phyloP scores from a whole-genome alignment of 2,329 filamentous ascomycete species.

The Xylariaceae sp. region DNA sequence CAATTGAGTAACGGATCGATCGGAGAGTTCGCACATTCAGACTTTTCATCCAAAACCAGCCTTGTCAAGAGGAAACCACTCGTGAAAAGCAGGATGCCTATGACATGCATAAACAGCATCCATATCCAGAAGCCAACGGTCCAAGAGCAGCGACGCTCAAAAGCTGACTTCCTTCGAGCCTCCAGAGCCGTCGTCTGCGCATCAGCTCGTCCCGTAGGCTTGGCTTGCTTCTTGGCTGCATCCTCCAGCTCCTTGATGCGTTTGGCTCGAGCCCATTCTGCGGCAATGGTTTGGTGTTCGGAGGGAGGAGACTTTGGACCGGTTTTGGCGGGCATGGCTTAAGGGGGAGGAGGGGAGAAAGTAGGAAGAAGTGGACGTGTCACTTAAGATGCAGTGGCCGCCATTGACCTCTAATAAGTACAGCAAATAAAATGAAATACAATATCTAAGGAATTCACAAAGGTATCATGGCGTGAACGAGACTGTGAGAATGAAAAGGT shows the following conservation, averaged over 20 bases:
- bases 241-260: slow-evolving; percentile 42
- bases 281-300: slow-evolving; percentile 50
- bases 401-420: not conserved
- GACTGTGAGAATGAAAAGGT: slow-evolving; percentile 2
- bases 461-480: slow-evolving; percentile 3
- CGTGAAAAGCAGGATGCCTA: slow-evolving; percentile 88
- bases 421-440: slow-evolving; percentile 1
- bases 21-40: slow-evolving; percentile 65
- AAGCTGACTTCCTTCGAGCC: slow-evolving; percentile 41
- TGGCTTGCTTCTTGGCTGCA: slow-evolving; percentile 27
- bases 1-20: slow-evolving; percentile 46
- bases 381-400: slow-evolving; percentile 1
- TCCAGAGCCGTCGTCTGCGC: slow-evolving; percentile 44
- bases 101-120: slow-evolving; percentile 68
- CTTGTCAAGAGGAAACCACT: slow-evolving; percentile 91
- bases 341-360: not conserved
- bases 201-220: slow-evolving; percentile 36
- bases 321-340: slow-evolving; percentile 23
- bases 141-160: slow-evolving; percentile 53
- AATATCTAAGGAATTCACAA: not conserved
- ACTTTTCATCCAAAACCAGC: slow-evolving; percentile 72
- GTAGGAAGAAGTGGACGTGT: slow-evolving; percentile 6
- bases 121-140: slow-evolving; percentile 64
- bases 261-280: slow-evolving; percentile 51
- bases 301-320: slow-evolving; percentile 23